Evolutionary conservation across 2,329 filamentous ascomycete species (phyloP), one percentile per base, ranked within the genome.

Genomic region (Shiraia sp.): DNA sequence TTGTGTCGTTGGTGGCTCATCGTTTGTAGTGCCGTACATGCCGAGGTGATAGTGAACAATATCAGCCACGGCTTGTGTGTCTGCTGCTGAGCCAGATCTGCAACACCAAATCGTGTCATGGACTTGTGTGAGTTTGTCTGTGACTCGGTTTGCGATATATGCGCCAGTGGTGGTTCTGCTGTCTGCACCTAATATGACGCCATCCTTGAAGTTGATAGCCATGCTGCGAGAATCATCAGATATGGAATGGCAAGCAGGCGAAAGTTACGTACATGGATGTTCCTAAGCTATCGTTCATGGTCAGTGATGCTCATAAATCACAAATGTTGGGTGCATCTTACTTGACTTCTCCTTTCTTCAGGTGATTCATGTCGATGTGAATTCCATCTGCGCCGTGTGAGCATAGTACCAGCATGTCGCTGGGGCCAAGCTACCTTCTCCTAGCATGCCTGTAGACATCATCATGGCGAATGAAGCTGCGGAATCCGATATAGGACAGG

Each of bases 91-190:
- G 36, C 93, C 93, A 48, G 93, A 97, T 65, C 93, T 87, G 78
- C 93, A 99, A 78, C 93, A 99, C 93, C 93, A 99, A 74, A 99
- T 97, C 45, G 92, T 97, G 73, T 99, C 93, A 76, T 95, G 88
- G 48, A 99, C 92, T 78, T 91, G 88, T 64, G 93, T 99, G 70
- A 99, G 85, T 80, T 99, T 99, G 81, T 99, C 93, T 53, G 93
- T 99, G 55, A 99, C 93, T 79, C 93, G 87, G 75, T 99, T 99
- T 63, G 93, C 93, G 68, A 99, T 97, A 80, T 97, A 99, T 61
- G 92, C 85, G 63, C 93, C 93, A 40, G 92, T 99, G 32, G 93
- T 99, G 56, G 93, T 99, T 77, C 93, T 85, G 66, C 90, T 96
- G 74, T 99, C 93, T 63, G 93, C 93, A 55, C 93, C 88, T 84